Evolutionary conservation across 805 yeast species (phyloP).

Genomic region (Sungouiella blattae): DNA sequence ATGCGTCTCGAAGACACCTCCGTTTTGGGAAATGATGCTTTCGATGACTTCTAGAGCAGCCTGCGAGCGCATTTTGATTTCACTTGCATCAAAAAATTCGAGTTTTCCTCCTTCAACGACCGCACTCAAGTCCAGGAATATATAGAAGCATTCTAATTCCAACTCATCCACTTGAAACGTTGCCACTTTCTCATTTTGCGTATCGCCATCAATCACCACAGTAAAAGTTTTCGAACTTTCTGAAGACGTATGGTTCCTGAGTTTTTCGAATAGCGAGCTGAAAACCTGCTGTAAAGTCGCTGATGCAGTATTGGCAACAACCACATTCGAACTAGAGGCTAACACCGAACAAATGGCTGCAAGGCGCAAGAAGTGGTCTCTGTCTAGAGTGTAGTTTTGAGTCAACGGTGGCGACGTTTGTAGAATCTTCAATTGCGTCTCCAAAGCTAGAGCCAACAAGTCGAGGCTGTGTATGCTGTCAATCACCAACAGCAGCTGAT

Average conservation of each 20-base stretch:
- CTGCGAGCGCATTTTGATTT: constrained; percentile 51
- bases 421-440: constrained; percentile 79
- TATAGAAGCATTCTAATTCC: constrained; percentile 66
- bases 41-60: constrained; percentile 82
- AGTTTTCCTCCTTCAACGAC: constrained; percentile 60
- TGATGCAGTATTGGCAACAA: constrained; percentile 84
- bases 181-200: constrained; percentile 45
- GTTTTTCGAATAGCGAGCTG: constrained; percentile 71
- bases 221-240: constrained; percentile 8
- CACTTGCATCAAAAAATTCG: constrained; percentile 43
- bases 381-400: constrained; percentile 50
- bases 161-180: constrained; percentile 39
- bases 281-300: constrained; percentile 90
- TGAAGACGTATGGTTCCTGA: constrained; percentile 8
- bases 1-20: constrained; percentile 50
- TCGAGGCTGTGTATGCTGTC: constrained; percentile 47
- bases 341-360: constrained; percentile 69
- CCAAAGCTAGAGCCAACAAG: constrained; percentile 76
- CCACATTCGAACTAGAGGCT: constrained; percentile 61
- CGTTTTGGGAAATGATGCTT: constrained; percentile 66
- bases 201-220: constrained; percentile 17
- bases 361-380: constrained; percentile 48
- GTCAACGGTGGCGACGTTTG: constrained; percentile 78
- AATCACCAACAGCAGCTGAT: constrained; percentile 52
- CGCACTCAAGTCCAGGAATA: constrained; percentile 71